phyloP scores from a whole-genome alignment of 106 monocot genomes.

The Dendrobium nobile region DNA sequence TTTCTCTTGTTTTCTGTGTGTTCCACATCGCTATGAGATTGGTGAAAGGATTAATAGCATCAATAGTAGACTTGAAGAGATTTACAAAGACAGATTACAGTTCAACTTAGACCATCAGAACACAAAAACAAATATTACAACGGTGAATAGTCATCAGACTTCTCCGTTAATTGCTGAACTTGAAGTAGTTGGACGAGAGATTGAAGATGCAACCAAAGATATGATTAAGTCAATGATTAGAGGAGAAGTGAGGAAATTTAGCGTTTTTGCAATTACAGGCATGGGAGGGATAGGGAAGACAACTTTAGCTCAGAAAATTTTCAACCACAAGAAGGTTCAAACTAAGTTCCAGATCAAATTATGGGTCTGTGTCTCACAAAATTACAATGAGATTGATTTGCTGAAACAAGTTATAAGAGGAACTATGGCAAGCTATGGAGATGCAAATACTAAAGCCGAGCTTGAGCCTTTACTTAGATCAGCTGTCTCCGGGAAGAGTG shows the following conservation, averaged over 20 bases:
- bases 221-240: slow-evolving; percentile 3
- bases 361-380: slow-evolving; percentile 37
- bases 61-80: not conserved
- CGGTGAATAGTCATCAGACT: slow-evolving; percentile 9
- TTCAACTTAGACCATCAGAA: not conserved
- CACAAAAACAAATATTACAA: not conserved
- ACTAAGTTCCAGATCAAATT: slow-evolving; percentile 16
- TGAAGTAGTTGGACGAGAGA: slow-evolving; percentile 15
- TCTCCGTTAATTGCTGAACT: not conserved
- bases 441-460: not conserved
- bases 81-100: not conserved
- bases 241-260: not conserved
- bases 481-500: slow-evolving; percentile 13
- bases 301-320: slow-evolving; percentile 35
- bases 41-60: slow-evolving; percentile 8
- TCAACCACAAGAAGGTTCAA: slow-evolving; percentile 14
- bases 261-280: slow-evolving; percentile 24
- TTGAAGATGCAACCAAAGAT: slow-evolving; percentile 1
- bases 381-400: slow-evolving; percentile 14
- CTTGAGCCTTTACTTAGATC: slow-evolving; percentile 13
- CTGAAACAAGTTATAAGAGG: slow-evolving; percentile 17
- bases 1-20: slow-evolving; percentile 6
- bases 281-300: slow-evolving; percentile 53
- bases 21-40: slow-evolving; percentile 1
- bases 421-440: slow-evolving; percentile 4